phyloP scores from a whole-genome alignment of 2,329 filamentous ascomycete species.

The Colletotrichum musae region DNA sequence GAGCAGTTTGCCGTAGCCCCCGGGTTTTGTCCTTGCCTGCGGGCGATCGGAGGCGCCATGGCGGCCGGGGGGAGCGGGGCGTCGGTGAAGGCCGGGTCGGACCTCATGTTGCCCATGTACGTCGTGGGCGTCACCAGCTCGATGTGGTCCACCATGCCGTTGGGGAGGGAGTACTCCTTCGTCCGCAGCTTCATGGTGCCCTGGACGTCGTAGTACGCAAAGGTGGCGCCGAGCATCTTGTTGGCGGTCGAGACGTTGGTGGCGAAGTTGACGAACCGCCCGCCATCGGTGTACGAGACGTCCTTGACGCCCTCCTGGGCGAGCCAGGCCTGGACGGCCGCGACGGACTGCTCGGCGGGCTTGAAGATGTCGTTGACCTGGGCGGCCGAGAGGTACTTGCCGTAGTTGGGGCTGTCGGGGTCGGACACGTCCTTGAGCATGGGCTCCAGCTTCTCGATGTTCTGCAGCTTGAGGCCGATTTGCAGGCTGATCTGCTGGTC shows the following conservation, averaged over 20 bases:
- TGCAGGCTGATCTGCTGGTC: constrained; percentile 42
- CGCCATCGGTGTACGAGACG: constrained; percentile 40
- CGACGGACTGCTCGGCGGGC: constrained; percentile 43
- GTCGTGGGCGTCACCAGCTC: constrained; percentile 63
- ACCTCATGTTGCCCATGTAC: constrained; percentile 56
- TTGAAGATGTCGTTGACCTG: constrained; percentile 45
- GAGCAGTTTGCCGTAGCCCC: constrained; percentile 45
- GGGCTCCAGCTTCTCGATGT: constrained; percentile 46
- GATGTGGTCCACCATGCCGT: constrained; percentile 55
- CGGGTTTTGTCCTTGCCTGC: constrained; percentile 38
- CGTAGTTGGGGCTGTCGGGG: constrained; percentile 46
- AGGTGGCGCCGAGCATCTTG: constrained; percentile 58
- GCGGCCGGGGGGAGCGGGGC: constrained; percentile 10
- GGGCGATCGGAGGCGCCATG: constrained; percentile 15
- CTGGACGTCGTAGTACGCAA: constrained; percentile 57
- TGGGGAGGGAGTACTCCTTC: constrained; percentile 47
- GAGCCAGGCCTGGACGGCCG: constrained; percentile 45
- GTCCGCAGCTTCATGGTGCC: constrained; percentile 52
- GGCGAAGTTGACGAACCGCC: constrained; percentile 50
- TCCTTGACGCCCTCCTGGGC: constrained; percentile 39
- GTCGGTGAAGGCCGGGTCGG: constrained; percentile 30
- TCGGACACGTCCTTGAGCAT: constrained; percentile 46
- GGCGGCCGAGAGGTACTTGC: constrained; percentile 44
- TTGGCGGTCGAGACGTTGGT: constrained; percentile 54
- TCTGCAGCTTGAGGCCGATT: constrained; percentile 43